A percentile compares a stretch with the other conserved stretches of the same genome.
These are phyloP conservation scores for Aspergillus vadensis DNA, from an alignment of 2,329 filamentous ascomycete genomes.

Conservation along the genomic window DNA sequence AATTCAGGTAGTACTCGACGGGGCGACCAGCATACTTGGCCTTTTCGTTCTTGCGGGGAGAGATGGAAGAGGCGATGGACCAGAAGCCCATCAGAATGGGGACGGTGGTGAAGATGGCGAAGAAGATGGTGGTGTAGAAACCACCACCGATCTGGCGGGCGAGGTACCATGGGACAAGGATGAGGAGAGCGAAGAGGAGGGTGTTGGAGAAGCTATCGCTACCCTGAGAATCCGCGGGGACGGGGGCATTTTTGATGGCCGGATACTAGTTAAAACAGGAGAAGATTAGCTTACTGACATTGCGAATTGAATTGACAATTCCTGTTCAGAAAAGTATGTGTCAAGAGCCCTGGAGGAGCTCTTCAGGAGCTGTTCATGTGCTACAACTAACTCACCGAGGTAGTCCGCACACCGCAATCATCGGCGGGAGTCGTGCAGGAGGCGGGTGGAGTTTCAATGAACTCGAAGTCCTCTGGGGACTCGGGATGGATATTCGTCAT, in stretches of 20 bases:
- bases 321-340: background rate
- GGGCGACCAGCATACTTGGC: conserved; percentile 80
- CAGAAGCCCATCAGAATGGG: conserved; percentile 83
- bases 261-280: conserved; percentile 62
- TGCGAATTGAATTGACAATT: background rate
- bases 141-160: conserved; percentile 83
- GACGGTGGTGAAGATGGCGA: conserved; percentile 74
- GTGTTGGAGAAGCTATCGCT: conserved; percentile 85
- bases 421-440: conserved; percentile 54
- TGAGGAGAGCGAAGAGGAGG: conserved; percentile 69
- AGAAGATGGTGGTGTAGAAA: conserved; percentile 83
- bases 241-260: conserved; percentile 88
- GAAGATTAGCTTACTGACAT: conserved; percentile 18
- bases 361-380: background rate
- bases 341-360: background rate
- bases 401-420: conserved; percentile 63
- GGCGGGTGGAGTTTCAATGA: conserved; percentile 62
- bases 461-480: conserved; percentile 53
- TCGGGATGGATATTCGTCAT: conserved; percentile 48
- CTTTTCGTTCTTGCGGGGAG: conserved; percentile 91
- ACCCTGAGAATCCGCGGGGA: conserved; percentile 85
- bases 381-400: conserved; percentile 54
- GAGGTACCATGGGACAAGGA: conserved; percentile 74
- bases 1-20: conserved; percentile 77
- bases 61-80: conserved; percentile 75